Percentiles rank a stretch among this genome's conserved stretches.
Conservation (phyloP, 2,329 filamentous ascomycete species). For the Phialocephala sp. region DNA sequence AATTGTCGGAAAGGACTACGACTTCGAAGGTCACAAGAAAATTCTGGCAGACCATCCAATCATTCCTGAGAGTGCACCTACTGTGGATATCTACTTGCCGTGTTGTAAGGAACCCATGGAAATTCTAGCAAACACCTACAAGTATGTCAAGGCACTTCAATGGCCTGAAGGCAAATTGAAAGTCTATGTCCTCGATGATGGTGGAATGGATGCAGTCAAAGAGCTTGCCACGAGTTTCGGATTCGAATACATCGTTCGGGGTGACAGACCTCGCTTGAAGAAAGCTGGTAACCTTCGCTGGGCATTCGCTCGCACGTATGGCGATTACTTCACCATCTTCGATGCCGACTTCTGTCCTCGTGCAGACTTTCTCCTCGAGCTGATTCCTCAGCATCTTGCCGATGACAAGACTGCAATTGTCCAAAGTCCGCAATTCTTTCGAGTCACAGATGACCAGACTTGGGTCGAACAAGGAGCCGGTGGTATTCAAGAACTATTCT, state of each 20-base stretch:
- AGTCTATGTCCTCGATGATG: constrained; percentile 24
- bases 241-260: constrained; percentile 20
- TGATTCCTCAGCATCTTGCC: constrained; percentile 20
- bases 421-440: constrained; percentile 22
- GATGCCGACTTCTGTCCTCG: constrained; percentile 23
- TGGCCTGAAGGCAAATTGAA: constrained; percentile 22
- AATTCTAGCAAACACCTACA: constrained; percentile 22
- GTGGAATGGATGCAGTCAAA: constrained; percentile 17
- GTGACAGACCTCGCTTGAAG: constrained; percentile 21
- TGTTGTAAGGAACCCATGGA: constrained; percentile 23
- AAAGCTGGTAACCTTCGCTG: constrained; percentile 24
- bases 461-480: constrained; percentile 23
- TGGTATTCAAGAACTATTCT: constrained; percentile 23
- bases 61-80: constrained; percentile 16
- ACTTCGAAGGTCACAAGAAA: constrained; percentile 21
- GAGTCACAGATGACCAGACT: constrained; percentile 16
- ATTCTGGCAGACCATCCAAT: constrained; percentile 17
- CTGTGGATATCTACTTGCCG: constrained; percentile 19
- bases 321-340: constrained; percentile 22
- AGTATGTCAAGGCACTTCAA: constrained; percentile 21
- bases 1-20: constrained; percentile 21
- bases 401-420: constrained; percentile 20
- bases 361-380: constrained; percentile 17
- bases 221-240: constrained; percentile 17
- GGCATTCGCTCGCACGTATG: constrained; percentile 18